These are phyloP conservation scores for Suillus plorans DNA, from an alignment of 768 basidiomycete genomes.

Conservation along the genomic window DNA sequence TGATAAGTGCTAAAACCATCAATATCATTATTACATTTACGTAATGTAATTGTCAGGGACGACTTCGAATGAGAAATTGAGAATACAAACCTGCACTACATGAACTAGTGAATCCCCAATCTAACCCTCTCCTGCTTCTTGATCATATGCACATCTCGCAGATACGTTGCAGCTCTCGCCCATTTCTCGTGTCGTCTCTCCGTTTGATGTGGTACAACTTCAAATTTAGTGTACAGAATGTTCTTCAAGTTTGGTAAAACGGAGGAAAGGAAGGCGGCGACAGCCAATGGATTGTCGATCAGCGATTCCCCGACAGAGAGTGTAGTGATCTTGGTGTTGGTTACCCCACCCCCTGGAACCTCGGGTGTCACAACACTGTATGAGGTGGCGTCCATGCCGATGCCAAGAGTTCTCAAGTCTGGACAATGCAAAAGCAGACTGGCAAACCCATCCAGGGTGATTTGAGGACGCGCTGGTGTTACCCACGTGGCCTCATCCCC, in stretches of 20 bases:
- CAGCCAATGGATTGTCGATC: not conserved
- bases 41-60: not conserved
- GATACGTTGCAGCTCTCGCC: not conserved
- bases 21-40: not conserved
- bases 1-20: not conserved
- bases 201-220: not conserved
- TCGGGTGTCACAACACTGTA: not conserved
- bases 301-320: not conserved
- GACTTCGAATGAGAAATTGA: too few relatives aligned
- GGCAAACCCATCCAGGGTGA: not conserved
- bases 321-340: not conserved
- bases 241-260: not conserved
- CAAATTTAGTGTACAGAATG: not conserved
- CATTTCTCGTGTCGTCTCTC: not conserved
- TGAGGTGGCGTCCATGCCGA: not conserved
- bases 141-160: not conserved
- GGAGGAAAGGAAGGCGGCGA: not conserved
- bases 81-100: not conserved
- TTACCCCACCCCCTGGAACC: conserved; percentile 1
- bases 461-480: not conserved
- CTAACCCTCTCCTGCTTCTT: not conserved
- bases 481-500: not conserved
- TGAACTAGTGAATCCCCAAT: not conserved
- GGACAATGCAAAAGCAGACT: not conserved
- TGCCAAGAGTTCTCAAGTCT: not conserved